phyloP scores from a whole-genome alignment of 208 protist genomes.

The Leishmania guyanensis region DNA sequence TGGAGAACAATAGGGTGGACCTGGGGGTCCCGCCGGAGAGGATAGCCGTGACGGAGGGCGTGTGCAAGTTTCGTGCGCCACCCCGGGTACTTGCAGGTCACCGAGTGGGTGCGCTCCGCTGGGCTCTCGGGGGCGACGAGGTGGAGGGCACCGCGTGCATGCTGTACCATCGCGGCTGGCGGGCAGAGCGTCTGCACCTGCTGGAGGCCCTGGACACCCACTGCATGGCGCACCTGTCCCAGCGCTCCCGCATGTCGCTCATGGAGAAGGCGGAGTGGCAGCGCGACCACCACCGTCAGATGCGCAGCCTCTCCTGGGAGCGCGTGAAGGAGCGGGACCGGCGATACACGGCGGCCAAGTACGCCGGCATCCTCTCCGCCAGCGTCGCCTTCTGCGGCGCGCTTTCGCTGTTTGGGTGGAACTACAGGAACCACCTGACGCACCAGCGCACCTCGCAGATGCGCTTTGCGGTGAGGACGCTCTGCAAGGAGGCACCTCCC shows the following conservation, averaged over 20 bases:
- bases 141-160: conserved; percentile 76
- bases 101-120: conserved; percentile 80
- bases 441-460: conserved; percentile 83
- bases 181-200: conserved; percentile 80
- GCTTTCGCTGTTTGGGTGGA: conserved; percentile 89
- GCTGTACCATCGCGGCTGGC: conserved; percentile 84
- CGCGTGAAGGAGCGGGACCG: conserved; percentile 85
- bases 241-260: conserved; percentile 78
- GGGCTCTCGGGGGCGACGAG: conserved; percentile 59
- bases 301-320: conserved; percentile 83
- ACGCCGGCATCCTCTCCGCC: conserved; percentile 85
- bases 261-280: conserved; percentile 92
- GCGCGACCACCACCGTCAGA: conserved; percentile 83
- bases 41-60: conserved; percentile 65
- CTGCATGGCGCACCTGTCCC: conserved; percentile 71
- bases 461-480: conserved; percentile 60
- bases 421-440: conserved; percentile 89
- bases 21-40: conserved; percentile 78
- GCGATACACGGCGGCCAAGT: conserved; percentile 86
- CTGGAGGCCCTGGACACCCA: conserved; percentile 75
- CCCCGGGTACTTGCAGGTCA: conserved; percentile 57
- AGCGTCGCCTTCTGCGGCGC: conserved; percentile 81
- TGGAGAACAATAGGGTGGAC: conserved; percentile 85
- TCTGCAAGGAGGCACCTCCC: too few species aligned
- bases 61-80: conserved; percentile 55